These are phyloP conservation scores for Cryptosporidium meleagridis DNA, from an alignment of 169 alveolate species.

Conservation along the genomic window DNA sequence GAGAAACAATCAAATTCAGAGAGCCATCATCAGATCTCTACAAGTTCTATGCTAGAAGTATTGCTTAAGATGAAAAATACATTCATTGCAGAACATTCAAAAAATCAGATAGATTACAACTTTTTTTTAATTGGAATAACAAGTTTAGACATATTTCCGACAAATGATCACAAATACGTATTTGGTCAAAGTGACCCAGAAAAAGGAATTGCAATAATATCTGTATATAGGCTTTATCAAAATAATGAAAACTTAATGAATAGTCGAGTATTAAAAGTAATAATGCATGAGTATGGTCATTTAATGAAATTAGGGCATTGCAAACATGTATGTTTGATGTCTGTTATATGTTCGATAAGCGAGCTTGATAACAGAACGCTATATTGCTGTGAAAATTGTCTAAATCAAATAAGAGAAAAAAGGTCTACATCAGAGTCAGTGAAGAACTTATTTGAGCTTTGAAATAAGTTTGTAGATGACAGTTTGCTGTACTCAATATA, in stretches of 20 bases:
- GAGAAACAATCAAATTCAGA: not conserved
- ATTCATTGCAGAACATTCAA: not conserved
- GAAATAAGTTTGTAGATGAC: not conserved
- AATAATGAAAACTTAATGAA: conserved; percentile 3
- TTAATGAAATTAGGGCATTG: conserved; percentile 46
- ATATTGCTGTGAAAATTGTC: conserved; percentile 29
- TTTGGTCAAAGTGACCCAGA: conserved; percentile 72
- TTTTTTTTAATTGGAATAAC: conserved; percentile 55
- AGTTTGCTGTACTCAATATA: conserved; percentile 3
- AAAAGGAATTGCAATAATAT: conserved; percentile 63
- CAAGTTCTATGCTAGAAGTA: conserved; percentile 32
- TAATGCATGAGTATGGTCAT: conserved; percentile 65
- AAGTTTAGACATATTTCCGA: conserved; percentile 58
- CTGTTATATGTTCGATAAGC: conserved; percentile 31
- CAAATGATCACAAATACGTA: conserved; percentile 24
- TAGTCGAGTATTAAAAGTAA: conserved; percentile 41
- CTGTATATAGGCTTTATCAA: conserved; percentile 44
- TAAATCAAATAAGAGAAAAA: conserved; percentile 35
- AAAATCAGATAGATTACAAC: not conserved
- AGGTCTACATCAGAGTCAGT: conserved; percentile 29
- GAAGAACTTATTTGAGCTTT: conserved; percentile 32
- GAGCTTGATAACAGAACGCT: conserved; percentile 57
- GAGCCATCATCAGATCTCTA: conserved; percentile 15
- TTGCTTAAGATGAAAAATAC: conserved; percentile 7
- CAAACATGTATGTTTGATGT: conserved; percentile 21